Evolutionary conservation across 192 early-diverging fungal species (phyloP).

Genomic region (Martensiomyces pterosporus): DNA sequence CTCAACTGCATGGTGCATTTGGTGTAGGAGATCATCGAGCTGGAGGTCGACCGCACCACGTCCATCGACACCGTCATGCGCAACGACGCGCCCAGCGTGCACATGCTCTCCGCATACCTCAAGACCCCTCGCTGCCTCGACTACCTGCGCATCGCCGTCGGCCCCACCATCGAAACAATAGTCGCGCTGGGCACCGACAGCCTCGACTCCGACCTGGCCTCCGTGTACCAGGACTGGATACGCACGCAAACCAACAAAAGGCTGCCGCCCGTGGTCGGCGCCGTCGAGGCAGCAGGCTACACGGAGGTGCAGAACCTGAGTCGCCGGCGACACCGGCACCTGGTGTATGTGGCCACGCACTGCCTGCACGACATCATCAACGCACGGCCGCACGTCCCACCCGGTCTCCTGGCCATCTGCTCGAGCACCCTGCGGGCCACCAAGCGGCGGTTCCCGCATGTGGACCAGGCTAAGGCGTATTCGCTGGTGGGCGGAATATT

Average conservation of each 20-base stretch:
- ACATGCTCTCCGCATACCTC: constrained; percentile 38
- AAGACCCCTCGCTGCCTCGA: constrained; percentile 28
- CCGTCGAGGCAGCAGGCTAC: constrained; percentile 37
- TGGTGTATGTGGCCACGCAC: constrained; percentile 34
- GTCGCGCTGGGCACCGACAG: constrained; percentile 26
- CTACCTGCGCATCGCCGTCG: constrained; percentile 31
- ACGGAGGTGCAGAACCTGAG: constrained; percentile 49
- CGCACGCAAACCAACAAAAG: constrained; percentile 15
- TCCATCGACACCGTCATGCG: constrained; percentile 43
- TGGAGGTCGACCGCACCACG: constrained; percentile 37
- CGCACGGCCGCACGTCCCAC: constrained; percentile 22
- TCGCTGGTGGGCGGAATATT: constrained; percentile 46
- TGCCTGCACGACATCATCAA: constrained; percentile 33
- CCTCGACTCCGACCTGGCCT: constrained; percentile 29
- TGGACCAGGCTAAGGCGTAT: constrained; percentile 21
- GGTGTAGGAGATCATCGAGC: constrained; percentile 38
- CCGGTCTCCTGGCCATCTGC: constrained; percentile 35
- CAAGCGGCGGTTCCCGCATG: constrained; percentile 21
- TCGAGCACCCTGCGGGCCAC: constrained; percentile 27
- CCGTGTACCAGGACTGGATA: constrained; percentile 45
- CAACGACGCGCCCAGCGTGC: constrained; percentile 43
- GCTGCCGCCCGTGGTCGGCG: constrained; percentile 23
- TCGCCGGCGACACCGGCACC: constrained; percentile 34
- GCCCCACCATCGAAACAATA: constrained; percentile 36
- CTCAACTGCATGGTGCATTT: no score